phyloP scores from a whole-genome alignment of 805 yeast species.

The Candida nitratophila region DNA sequence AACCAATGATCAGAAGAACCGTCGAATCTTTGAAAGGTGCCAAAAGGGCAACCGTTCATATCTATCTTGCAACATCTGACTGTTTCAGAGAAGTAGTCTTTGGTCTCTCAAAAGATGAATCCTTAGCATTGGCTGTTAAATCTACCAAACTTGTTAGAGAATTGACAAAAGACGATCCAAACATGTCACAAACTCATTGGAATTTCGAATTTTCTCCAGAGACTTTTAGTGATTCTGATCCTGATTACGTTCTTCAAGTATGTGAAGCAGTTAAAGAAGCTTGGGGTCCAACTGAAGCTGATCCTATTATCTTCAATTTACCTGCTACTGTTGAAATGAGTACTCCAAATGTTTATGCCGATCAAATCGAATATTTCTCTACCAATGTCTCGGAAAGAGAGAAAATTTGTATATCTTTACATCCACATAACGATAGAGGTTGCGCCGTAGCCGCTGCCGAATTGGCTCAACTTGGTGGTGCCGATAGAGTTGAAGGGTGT shows the following conservation, averaged over 20 bases:
- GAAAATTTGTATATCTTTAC: constrained; percentile 66
- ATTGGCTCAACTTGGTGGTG: constrained; percentile 76
- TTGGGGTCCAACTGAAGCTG: constrained; percentile 61
- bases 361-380: constrained; percentile 71
- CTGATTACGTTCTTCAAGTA: constrained; percentile 54
- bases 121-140: constrained; percentile 53
- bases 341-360: constrained; percentile 78
- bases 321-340: constrained; percentile 85
- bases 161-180: constrained; percentile 64
- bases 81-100: constrained; percentile 70
- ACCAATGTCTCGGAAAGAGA: constrained; percentile 59
- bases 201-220: constrained; percentile 76
- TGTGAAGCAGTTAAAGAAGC: constrained; percentile 72
- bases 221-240: constrained; percentile 64
- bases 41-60: constrained; percentile 67
- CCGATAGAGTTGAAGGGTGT: constrained; percentile 85
- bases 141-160: constrained; percentile 56
- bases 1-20: constrained; percentile 62
- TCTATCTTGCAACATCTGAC: constrained; percentile 70
- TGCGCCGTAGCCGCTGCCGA: constrained; percentile 89
- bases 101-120: constrained; percentile 51
- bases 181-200: constrained; percentile 52
- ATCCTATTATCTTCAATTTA: constrained; percentile 70
- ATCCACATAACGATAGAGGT: constrained; percentile 82
- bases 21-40: constrained; percentile 71